Base-by-base conservation (phyloP, 352 stramenopile genomes). In the Phytophthora uliginosa region DNA sequence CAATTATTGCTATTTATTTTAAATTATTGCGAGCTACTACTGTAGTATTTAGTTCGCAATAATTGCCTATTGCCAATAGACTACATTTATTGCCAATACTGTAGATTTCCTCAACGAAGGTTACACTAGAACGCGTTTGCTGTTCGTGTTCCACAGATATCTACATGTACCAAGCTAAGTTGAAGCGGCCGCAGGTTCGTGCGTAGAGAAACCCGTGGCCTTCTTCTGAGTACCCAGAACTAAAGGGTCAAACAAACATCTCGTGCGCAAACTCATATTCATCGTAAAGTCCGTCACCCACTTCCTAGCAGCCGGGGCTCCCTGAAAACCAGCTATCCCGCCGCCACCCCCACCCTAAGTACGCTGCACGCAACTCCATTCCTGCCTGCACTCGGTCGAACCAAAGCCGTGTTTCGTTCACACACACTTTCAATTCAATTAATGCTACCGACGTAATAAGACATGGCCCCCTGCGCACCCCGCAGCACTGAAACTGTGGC, bases 391-490 rank as follows among this genome's bases (percentile, higher is more conserved):
- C 26, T 40, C 31, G 31, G 36, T 48, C 42, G 40, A 69, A 33
- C 28, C 51, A 69, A 52, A 76, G 69, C 58, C 53, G 74, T 74
- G 63, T 64, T 69, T 77, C 68, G 63, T 64, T 79, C 67, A 82
- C 71, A 82, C 66, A 76, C 33, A 76, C 59, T 70, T 68, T 77
- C 40, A 66, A 80, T 74, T 79, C 64, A 72, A 59, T 75, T 67
- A 78, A 66, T 78, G 73, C 66, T 72, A 76, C 65, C 75, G 71
- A 74, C 78, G 63, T 82, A 74, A 77, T 78, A 77, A 74, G 65
- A 85, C 69, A 73, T 71, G 56, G 51, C 38, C 66, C 40, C 67
- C 48, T 58, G 51, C 40, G 33, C 45, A n/a, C 38, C 34, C 20
- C 20, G 54, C 36, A 34, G 42, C 6, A 15, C 15, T n/a, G 15